Evolutionary conservation across 2,329 filamentous ascomycete species (phyloP).

Genomic region (Diplodia corticola): DNA sequence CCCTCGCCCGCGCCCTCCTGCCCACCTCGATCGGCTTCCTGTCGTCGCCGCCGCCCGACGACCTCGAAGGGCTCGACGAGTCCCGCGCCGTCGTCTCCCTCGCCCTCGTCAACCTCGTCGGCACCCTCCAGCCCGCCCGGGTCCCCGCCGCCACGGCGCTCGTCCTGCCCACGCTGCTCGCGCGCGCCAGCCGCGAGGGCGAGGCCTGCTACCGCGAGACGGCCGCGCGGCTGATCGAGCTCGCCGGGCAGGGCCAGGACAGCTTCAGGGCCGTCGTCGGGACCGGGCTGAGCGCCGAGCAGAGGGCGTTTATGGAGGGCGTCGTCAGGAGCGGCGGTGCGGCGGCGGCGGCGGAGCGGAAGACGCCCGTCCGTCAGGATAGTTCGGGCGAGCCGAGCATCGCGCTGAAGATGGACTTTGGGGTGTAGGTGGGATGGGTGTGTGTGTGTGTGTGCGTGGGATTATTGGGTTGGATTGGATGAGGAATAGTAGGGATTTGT

Average conservation of each 20-base stretch:
- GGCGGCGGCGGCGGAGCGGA: constrained; percentile 29
- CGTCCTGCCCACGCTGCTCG: constrained; percentile 74
- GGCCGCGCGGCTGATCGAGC: constrained; percentile 72
- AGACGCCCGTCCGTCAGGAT: constrained; percentile 51
- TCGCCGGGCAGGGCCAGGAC: constrained; percentile 72
- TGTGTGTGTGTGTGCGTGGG: background rate
- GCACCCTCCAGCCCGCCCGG: constrained; percentile 41
- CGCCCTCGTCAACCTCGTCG: constrained; percentile 72
- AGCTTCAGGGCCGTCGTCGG: constrained; percentile 75
- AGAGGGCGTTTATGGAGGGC: constrained; percentile 77
- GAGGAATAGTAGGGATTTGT: too few species aligned
- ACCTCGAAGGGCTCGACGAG: constrained; percentile 76
- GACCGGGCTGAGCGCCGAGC: constrained; percentile 63
- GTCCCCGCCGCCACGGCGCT: constrained; percentile 68
- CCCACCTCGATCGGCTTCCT: constrained; percentile 77
- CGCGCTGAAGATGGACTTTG: constrained; percentile 90
- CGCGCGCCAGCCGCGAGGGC: constrained; percentile 66
- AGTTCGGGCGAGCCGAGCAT: constrained; percentile 71
- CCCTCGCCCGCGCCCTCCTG: constrained; percentile 72
- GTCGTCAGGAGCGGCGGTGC: constrained; percentile 63
- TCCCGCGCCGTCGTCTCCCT: constrained; percentile 71
- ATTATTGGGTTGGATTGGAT: background rate
- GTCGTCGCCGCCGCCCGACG: constrained; percentile 50
- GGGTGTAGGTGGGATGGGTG: background rate
- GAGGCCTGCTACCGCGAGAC: constrained; percentile 66